Evolutionary conservation across 129 eudicot species (phyloP), one percentile per base, ranked within the genome.

Genomic region (Mikania micrantha): DNA sequence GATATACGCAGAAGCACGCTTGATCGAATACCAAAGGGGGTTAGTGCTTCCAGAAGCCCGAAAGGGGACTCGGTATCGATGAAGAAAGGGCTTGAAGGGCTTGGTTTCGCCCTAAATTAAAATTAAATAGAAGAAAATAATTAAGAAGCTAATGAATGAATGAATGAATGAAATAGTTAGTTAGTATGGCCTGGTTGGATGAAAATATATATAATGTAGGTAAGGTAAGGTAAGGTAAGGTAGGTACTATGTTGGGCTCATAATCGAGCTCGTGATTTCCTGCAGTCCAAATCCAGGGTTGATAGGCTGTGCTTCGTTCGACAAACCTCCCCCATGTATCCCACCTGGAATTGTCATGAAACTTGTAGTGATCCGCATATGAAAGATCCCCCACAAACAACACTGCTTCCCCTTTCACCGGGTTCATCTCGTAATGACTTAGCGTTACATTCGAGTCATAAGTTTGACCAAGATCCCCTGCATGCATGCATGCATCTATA

Each of bases 201-300:
- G n/a, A n/a, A n/a, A n/a, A n/a, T n/a, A n/a, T n/a, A n/a, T n/a
- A n/a, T n/a, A n/a, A n/a, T n/a, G n/a, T n/a, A n/a, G n/a, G n/a
- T n/a, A n/a, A n/a, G n/a, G n/a, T n/a, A n/a, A n/a, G n/a, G n/a
- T n/a, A n/a, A n/a, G n/a, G n/a, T n/a, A n/a, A n/a, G n/a, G 10
- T 72, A 48, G 81, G 78, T 75, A 85, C 90, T 1, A 85, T 81
- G 50, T 77, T 85, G 0, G 90, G 87, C 70, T 69, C 87, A 16
- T 60, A 85, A 79, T 85, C 87, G 15, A 85, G 74, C 64, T 85
- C 91, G 29, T 85, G 91, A 75, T 85, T 85, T 15, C 91, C 91
- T 0, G 83, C 83, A 2, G 85, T 82, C 91, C 91, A 85, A 53
- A 85, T 85, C 91, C 91, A 85, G 5, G 87, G 85, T 60, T 85